These are phyloP conservation scores for Apiotrichum brassicae DNA, from an alignment of 1,284 basidiomycete species.

Conservation along the genomic window DNA sequence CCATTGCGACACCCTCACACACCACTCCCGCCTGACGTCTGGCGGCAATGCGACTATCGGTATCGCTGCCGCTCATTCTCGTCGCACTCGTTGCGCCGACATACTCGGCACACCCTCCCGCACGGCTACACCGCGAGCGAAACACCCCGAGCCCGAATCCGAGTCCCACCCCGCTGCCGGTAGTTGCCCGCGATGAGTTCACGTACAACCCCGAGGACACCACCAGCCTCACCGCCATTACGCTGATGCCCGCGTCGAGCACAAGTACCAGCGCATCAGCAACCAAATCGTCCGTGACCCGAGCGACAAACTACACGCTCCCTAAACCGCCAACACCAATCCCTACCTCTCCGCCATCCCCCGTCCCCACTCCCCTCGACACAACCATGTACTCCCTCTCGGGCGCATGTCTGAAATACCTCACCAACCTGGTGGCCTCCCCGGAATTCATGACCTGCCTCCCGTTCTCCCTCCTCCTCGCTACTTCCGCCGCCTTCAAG, in stretches of 20 bases:
- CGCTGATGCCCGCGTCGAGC: background rate
- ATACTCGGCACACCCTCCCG: no score
- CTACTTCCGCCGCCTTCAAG: constrained; percentile 55
- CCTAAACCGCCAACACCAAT: constrained; percentile 37
- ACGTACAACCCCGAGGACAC: no score
- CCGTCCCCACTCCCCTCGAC: constrained; percentile 71
- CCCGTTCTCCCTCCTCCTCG: constrained; percentile 64
- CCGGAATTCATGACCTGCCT: constrained; percentile 61
- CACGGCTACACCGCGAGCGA: no score
- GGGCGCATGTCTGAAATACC: constrained; percentile 62
- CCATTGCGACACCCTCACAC: no score
- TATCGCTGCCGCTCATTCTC: no score
- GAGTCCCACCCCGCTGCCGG: no score
- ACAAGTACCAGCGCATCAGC: background rate
- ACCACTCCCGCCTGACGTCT: no score
- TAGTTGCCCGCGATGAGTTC: no score
- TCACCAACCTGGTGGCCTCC: constrained; percentile 62
- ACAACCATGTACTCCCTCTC: constrained; percentile 59
- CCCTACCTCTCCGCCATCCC: constrained; percentile 55
- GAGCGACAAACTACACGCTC: background rate
- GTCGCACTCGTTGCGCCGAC: no score
- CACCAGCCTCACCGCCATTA: background rate
- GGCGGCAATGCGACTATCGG: no score
- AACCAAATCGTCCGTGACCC: background rate
- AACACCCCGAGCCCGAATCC: no score